Conservation (phyloP, 2,329 filamentous ascomycete genomes). For the Sporothrix inflata region DNA sequence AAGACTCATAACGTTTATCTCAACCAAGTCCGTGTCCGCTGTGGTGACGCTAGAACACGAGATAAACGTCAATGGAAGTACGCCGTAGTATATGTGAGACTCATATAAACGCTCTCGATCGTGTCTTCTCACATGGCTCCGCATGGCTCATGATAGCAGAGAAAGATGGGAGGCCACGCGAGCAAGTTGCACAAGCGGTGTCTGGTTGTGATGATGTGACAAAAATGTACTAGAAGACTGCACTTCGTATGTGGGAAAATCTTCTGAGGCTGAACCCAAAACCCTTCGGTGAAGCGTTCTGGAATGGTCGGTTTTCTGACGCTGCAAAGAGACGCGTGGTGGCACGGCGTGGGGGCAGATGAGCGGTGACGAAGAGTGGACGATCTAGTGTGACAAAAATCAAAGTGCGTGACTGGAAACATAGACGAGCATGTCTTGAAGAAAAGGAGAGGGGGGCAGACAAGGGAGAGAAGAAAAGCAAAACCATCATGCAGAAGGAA, state of each 20-base stretch:
- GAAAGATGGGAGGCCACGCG: neutral
- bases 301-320: neutral
- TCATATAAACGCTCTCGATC: too few species aligned
- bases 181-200: neutral
- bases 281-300: constrained; percentile 1
- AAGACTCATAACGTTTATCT: neutral
- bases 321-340: neutral
- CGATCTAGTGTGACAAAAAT: neutral
- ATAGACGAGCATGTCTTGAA: neutral
- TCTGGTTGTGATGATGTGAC: too few species aligned
- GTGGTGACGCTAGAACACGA: neutral
- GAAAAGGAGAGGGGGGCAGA: neutral
- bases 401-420: neutral
- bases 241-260: neutral
- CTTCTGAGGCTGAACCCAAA: neutral
- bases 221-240: neutral
- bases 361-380: neutral
- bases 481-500: too few species aligned
- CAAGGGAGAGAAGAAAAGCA: neutral
- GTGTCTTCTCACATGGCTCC: too few species aligned
- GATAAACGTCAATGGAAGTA: neutral
- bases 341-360: constrained; percentile 15
- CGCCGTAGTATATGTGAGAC: too few species aligned
- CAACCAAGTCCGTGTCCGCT: neutral
- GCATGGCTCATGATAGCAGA: too few species aligned